Evolutionary conservation across 208 protist genomes (phyloP).

Genomic region (Leishmania lainsoni): DNA sequence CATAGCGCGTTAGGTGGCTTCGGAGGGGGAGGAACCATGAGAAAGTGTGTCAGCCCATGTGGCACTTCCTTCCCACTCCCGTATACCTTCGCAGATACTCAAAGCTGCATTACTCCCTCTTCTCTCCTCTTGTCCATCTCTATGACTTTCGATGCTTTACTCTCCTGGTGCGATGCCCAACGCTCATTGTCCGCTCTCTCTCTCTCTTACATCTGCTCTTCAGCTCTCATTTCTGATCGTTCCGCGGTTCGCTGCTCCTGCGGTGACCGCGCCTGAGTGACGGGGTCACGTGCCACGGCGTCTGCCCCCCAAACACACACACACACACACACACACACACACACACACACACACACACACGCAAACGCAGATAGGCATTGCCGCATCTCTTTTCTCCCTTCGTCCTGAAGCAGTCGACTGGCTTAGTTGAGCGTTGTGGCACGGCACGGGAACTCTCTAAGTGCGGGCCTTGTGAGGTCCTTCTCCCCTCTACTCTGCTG

Average conservation of each 20-base stretch:
- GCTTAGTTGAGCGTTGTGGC: neutral
- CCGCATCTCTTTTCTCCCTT: neutral
- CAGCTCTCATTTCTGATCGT: conserved; percentile 9
- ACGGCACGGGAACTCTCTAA: neutral
- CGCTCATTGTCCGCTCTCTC: neutral
- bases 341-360: neutral
- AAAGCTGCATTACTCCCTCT: neutral
- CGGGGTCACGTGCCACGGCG: neutral
- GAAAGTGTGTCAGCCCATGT: neutral
- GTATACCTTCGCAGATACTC: neutral
- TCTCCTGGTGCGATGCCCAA: neutral
- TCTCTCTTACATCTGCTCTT: neutral
- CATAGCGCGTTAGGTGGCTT: neutral
- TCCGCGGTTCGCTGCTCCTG: neutral
- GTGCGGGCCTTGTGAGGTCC: neutral
- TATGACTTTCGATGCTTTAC: neutral
- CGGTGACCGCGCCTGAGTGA: neutral
- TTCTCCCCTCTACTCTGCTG: neutral
- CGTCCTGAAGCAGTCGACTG: neutral
- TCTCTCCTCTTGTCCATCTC: neutral
- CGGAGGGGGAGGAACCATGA: neutral
- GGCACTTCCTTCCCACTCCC: neutral
- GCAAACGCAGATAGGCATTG: neutral
- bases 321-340: conserved; percentile 6
- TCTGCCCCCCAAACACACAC: too few relatives aligned